phyloP scores from a whole-genome alignment of 306 rosid genomes.

The Boehmeria nivea region DNA sequence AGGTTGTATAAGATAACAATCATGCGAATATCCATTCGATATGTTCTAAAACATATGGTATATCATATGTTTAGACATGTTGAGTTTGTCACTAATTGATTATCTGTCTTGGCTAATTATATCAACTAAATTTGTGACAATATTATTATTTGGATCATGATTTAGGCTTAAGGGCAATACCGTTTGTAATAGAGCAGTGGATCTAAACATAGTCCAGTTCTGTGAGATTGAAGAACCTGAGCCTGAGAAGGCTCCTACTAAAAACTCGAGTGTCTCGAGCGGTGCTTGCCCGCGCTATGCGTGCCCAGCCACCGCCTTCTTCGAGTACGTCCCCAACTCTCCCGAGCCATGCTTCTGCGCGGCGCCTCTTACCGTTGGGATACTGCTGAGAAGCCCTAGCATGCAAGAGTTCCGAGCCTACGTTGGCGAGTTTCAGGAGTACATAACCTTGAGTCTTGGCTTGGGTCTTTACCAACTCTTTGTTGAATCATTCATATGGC shows the following conservation, averaged over 20 bases:
- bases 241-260: not conserved
- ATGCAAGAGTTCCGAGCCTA: conserved; percentile 3
- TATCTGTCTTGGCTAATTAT: no score
- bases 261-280: not conserved
- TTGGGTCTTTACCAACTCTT: conserved; percentile 1
- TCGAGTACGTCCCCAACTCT: not conserved
- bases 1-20: no score
- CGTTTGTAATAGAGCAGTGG: not conserved
- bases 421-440: not conserved
- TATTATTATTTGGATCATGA: not conserved
- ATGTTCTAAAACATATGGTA: no score
- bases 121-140: no score
- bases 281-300: not conserved
- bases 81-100: no score
- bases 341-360: conserved; percentile 17
- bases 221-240: not conserved
- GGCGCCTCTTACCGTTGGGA: conserved; percentile 11
- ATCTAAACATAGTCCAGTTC: not conserved
- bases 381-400: conserved; percentile 12
- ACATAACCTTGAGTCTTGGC: not conserved
- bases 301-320: not conserved
- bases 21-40: no score
- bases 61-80: no score
- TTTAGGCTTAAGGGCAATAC: conserved; percentile 17
- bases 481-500: not conserved